Conservation (phyloP, 768 basidiomycete genomes). For the Tylopilus balloui region DNA sequence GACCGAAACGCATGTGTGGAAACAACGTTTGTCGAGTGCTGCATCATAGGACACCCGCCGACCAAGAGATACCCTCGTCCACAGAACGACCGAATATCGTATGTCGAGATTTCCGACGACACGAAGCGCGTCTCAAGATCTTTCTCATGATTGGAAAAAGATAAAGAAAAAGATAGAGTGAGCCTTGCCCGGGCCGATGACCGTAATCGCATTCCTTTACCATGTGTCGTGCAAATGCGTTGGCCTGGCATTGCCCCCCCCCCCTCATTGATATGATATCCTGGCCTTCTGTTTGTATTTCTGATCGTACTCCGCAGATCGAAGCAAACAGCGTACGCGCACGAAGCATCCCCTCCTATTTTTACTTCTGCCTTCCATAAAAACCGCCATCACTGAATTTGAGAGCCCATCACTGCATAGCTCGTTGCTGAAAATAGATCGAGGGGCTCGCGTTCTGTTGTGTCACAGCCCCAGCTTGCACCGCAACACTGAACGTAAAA, state of each 20-base stretch:
- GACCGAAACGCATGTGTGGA: not conserved
- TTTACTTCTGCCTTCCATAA: conserved; percentile 19
- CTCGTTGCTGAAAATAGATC: conserved; percentile 1
- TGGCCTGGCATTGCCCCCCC: no score
- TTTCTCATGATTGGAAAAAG: not conserved
- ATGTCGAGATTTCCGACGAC: conserved; percentile 25
- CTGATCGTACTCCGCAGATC: conserved; percentile 26
- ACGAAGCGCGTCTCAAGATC: not conserved
- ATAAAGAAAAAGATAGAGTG: not conserved
- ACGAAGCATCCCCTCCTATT: conserved; percentile 3
- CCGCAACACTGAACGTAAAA: no score
- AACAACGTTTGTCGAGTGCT: not conserved
- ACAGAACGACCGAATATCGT: conserved; percentile 7
- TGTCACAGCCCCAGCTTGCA: no score
- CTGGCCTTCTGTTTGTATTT: not conserved
- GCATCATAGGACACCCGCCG: not conserved
- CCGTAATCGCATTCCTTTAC: not conserved
- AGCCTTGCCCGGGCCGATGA: not conserved
- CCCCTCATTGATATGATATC: conserved; percentile 17
- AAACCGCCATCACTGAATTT: conserved; percentile 27
- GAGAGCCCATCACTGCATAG: conserved; percentile 10
- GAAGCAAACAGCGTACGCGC: conserved; percentile 11
- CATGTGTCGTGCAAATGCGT: not conserved
- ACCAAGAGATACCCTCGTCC: conserved; percentile 1
- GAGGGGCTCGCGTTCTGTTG: no score